Conservation (phyloP, 768 basidiomycete species). For the Suillus hirtellus region DNA sequence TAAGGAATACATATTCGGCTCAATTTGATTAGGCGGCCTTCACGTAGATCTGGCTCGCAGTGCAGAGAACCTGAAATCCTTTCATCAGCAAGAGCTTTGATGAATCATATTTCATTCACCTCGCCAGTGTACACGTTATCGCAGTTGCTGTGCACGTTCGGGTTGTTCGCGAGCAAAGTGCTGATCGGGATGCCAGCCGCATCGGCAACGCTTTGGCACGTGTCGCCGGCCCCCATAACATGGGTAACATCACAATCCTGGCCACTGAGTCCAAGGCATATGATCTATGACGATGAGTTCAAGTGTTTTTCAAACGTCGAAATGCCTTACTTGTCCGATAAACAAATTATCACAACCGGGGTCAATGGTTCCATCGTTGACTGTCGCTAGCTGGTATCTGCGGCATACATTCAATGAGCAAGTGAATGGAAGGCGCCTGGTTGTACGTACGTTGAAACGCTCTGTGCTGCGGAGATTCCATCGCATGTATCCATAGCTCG, state of each 20-base stretch:
- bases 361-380: slow-evolving; percentile 51
- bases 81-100: slow-evolving; percentile 5
- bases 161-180: slow-evolving; percentile 64
- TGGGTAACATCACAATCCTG: slow-evolving; percentile 59
- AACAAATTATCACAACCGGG: slow-evolving; percentile 56
- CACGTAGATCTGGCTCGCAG: slow-evolving; percentile 26
- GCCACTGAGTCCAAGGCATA: slow-evolving; percentile 59
- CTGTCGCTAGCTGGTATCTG: slow-evolving; percentile 59
- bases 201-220: slow-evolving; percentile 45
- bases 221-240: slow-evolving; percentile 48
- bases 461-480: slow-evolving; percentile 47
- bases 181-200: slow-evolving; percentile 43
- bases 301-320: neutral
- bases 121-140: slow-evolving; percentile 59
- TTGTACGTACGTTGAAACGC: slow-evolving; percentile 46
- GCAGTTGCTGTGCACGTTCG: slow-evolving; percentile 54
- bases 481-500: slow-evolving; percentile 55
- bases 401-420: slow-evolving; percentile 33
- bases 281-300: slow-evolving; percentile 25
- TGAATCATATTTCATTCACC: slow-evolving; percentile 34
- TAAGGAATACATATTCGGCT: neutral
- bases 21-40: neutral
- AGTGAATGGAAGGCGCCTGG: neutral
- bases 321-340: slow-evolving; percentile 42
- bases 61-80: slow-evolving; percentile 26